phyloP scores from a whole-genome alignment of 805 yeast genomes.

The Ogataea henricii region DNA sequence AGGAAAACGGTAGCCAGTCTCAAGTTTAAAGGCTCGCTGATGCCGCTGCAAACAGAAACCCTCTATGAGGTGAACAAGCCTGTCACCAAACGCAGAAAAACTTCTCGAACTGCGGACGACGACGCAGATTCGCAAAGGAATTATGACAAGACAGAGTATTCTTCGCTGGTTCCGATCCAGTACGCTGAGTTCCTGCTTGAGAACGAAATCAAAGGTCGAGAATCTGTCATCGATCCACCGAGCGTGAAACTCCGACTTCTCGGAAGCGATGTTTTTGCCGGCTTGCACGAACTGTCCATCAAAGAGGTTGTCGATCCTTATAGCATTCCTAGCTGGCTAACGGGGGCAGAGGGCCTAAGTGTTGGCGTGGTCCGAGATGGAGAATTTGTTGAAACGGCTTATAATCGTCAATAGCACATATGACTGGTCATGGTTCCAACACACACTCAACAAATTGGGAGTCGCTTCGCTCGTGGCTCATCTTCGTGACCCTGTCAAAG shows the following conservation, averaged over 20 bases:
- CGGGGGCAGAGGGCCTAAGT: conserved; percentile 68
- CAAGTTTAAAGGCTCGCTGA: conserved; percentile 60
- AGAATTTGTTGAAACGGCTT: conserved; percentile 23
- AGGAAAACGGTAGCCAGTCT: conserved; percentile 50
- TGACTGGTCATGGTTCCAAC: too few relatives aligned
- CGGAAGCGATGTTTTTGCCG: conserved; percentile 78
- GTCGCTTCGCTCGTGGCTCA: too few relatives aligned
- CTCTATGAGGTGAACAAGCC: conserved; percentile 42
- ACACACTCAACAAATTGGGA: too few relatives aligned
- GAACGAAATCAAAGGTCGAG: conserved; percentile 33
- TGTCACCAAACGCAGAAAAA: conserved; percentile 25
- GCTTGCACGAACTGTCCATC: conserved; percentile 67
- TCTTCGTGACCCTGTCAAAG: conserved; percentile 25
- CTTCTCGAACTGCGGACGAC: conserved; percentile 8
- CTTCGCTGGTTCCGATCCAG: conserved; percentile 62
- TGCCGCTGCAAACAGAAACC: conserved; percentile 37
- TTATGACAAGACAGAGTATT: conserved; percentile 38
- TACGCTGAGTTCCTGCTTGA: conserved; percentile 47
- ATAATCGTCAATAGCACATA: not conserved
- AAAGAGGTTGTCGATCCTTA: conserved; percentile 50
- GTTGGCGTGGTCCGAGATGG: conserved; percentile 51
- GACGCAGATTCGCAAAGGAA: conserved; percentile 12
- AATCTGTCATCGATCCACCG: conserved; percentile 22
- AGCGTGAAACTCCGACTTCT: conserved; percentile 40
- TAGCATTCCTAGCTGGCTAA: conserved; percentile 71